Conservation (phyloP, 176 grass and related monocot genomes). For the Puccinellia tenuiflora region DNA sequence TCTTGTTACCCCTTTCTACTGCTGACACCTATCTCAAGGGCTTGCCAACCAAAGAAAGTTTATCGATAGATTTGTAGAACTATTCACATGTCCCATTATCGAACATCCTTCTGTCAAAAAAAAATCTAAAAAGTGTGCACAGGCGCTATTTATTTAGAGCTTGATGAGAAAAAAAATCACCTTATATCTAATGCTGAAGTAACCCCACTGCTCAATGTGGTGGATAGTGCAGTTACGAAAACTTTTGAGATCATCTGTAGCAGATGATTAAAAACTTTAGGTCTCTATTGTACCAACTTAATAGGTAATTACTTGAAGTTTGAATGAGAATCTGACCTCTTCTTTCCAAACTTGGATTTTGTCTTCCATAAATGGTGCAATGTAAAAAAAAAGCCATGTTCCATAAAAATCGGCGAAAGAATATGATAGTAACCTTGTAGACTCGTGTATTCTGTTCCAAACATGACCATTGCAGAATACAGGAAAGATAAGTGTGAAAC, state of each 20-base stretch:
- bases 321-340: not conserved
- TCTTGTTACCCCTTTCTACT: not conserved
- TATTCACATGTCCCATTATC: not conserved
- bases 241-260: constrained; percentile 4
- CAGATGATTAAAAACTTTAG: not conserved
- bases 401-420: not conserved
- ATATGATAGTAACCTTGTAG: not conserved
- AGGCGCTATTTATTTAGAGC: not conserved
- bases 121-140: not conserved
- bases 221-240: not conserved
- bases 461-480: not conserved
- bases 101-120: not conserved
- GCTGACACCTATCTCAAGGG: not conserved
- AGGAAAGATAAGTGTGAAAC: not conserved
- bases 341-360: constrained; percentile 1
- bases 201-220: not conserved
- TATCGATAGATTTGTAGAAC: not conserved
- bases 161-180: not conserved
- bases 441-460: not conserved
- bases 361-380: not conserved
- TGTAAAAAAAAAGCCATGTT: not conserved
- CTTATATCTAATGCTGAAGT: not conserved
- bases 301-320: not conserved
- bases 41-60: not conserved
- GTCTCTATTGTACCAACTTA: constrained; percentile 4